Conservation (phyloP, 1,284 basidiomycete species). For the Apiotrichum laibachii region DNA sequence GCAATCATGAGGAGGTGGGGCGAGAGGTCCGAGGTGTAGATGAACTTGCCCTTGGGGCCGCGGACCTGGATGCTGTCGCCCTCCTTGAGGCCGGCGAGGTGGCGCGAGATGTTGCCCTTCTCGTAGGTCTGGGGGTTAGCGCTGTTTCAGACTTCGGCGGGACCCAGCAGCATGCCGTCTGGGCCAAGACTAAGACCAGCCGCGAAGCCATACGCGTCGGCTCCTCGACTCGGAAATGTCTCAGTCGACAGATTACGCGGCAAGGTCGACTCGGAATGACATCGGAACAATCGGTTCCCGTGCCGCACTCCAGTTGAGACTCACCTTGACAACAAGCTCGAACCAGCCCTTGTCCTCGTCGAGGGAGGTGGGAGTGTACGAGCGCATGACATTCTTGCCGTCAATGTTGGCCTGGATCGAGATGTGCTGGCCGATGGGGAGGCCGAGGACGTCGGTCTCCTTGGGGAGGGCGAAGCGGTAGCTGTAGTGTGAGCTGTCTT, state of each 20-base stretch:
- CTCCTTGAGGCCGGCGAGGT: constrained; percentile 74
- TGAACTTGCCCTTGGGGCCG: constrained; percentile 94
- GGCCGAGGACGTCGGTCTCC: constrained; percentile 74
- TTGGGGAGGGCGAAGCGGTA: constrained; percentile 87
- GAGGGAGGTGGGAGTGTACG: constrained; percentile 92
- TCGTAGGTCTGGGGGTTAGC: constrained; percentile 72
- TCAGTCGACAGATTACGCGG: too few relatives aligned
- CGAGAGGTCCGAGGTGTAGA: constrained; percentile 66
- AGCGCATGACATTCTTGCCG: constrained; percentile 85
- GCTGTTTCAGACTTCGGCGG: not conserved
- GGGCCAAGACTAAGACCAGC: too few relatives aligned
- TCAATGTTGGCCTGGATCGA: constrained; percentile 85
- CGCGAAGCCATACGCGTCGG: too few relatives aligned
- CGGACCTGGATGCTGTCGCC: constrained; percentile 86
- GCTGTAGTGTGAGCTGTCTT: constrained; percentile 51
- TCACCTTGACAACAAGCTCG: constrained; percentile 93
- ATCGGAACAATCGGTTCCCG: too few relatives aligned
- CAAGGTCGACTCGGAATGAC: too few relatives aligned
- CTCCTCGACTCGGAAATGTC: too few relatives aligned
- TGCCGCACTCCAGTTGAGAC: not conserved
- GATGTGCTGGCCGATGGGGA: constrained; percentile 97
- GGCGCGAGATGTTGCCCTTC: constrained; percentile 92
- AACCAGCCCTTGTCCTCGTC: constrained; percentile 92
- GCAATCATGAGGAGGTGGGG: constrained; percentile 93
- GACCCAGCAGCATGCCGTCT: not conserved